Conservation (phyloP, 164 flowering plant genomes). For the Warburgia ugandensis region DNA sequence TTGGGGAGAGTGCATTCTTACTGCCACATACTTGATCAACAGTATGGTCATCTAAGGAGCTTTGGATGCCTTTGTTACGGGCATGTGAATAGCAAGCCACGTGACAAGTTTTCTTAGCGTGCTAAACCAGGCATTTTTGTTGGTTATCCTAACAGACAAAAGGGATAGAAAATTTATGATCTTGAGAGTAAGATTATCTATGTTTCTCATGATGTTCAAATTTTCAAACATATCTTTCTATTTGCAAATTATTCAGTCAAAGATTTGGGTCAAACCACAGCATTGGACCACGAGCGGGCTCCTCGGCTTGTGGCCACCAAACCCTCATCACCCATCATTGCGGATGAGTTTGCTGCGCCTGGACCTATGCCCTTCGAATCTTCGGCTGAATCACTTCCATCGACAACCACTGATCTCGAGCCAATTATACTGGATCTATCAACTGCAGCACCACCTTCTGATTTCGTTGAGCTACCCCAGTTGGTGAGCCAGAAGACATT, state of each 20-base stretch:
- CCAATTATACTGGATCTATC: background rate
- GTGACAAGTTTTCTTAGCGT: too few relatives aligned
- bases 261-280: too few relatives aligned
- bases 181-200: background rate
- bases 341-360: background rate
- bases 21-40: background rate
- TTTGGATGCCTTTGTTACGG: background rate
- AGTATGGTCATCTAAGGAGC: background rate
- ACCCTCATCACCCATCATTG: background rate
- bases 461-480: background rate
- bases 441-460: background rate
- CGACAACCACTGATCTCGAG: background rate
- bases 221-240: too few relatives aligned
- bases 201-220: too few relatives aligned
- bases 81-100: background rate
- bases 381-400: background rate
- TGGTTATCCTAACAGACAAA: background rate
- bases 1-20: background rate
- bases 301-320: background rate
- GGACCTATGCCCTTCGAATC: background rate
- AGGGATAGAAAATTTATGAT: background rate
- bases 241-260: too few relatives aligned
- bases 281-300: background rate
- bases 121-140: background rate
- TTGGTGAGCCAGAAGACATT: background rate